A percentile compares a stretch with the other conserved stretches of the same genome.
phyloP scores from a whole-genome alignment of 495 filamentous ascomycete genomes.

The Xylaria bambusicola region DNA sequence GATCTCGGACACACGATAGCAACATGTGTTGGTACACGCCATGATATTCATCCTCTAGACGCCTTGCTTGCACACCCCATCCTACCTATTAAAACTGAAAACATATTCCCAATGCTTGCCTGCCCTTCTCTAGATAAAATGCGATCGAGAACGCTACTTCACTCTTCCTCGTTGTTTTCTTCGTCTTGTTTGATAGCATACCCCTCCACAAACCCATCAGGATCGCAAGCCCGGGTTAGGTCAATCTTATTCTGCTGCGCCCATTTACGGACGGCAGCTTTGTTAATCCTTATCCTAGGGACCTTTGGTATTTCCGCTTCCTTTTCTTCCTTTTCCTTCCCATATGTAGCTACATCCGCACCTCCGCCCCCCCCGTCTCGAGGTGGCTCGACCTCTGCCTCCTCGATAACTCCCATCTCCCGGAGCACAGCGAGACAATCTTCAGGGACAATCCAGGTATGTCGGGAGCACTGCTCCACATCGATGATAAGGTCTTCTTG shows the following conservation, averaged over 20 bases:
- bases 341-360: constrained; percentile 22
- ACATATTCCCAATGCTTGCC: too few species aligned
- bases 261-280: constrained; percentile 57
- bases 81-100: not conserved
- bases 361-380: constrained; percentile 26
- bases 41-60: not conserved
- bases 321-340: constrained; percentile 21
- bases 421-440: constrained; percentile 79
- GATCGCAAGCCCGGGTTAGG: constrained; percentile 54
- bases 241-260: constrained; percentile 47
- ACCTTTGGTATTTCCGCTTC: constrained; percentile 16
- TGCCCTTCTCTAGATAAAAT: too few species aligned
- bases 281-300: constrained; percentile 54
- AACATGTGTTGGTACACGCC: too few species aligned
- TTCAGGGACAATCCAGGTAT: constrained; percentile 78
- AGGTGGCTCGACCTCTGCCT: constrained; percentile 50
- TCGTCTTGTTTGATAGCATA: constrained; percentile 40
- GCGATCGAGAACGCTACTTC: not conserved
- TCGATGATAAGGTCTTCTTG: constrained; percentile 37
- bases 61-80: constrained; percentile 2
- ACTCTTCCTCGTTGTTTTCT: constrained; percentile 33
- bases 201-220: constrained; percentile 56
- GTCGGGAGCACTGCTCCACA: constrained; percentile 46
- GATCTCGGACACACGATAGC: too few species aligned
- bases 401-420: constrained; percentile 73